Conservation (phyloP, 257 asterid genomes). For the Salvia rosmarinus region DNA sequence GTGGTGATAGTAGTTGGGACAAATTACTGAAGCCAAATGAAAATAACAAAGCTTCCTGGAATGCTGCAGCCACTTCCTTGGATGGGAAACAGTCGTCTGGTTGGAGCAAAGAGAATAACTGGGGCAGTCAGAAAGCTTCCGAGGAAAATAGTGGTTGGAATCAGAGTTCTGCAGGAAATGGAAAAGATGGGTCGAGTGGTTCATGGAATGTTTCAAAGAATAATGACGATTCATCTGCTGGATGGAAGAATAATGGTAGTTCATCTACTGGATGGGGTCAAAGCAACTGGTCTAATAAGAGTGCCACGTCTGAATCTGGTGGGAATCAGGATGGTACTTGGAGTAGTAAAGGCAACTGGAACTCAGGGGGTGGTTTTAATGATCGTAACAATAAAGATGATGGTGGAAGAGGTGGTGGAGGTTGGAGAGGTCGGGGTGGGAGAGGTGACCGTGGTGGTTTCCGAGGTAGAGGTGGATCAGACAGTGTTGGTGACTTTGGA, state of each 20-base stretch:
- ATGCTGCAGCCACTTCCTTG: conserved; percentile 32
- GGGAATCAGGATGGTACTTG: conserved; percentile 56
- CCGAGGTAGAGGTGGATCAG: conserved; percentile 61
- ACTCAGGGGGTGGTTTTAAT: conserved; percentile 54
- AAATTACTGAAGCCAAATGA: conserved; percentile 36
- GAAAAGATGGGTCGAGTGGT: conserved; percentile 35
- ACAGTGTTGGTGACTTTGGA: conserved; percentile 61
- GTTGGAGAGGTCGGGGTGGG: conserved; percentile 66
- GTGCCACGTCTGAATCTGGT: conserved; percentile 45
- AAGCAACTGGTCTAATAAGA: conserved; percentile 60
- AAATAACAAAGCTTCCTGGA: conserved; percentile 41
- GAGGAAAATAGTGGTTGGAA: conserved; percentile 42
- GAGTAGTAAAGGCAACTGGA: conserved; percentile 74
- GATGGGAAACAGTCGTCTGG: conserved; percentile 49
- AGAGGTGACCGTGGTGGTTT: conserved; percentile 60
- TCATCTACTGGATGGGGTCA: conserved; percentile 76
- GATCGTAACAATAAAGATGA: conserved; percentile 50
- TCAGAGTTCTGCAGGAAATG: conserved; percentile 28
- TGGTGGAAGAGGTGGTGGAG: conserved; percentile 74
- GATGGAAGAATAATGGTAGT: conserved; percentile 63
- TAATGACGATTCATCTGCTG: conserved; percentile 55
- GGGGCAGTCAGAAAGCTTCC: conserved; percentile 44
- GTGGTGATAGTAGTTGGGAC: conserved; percentile 45
- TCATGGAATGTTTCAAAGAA: conserved; percentile 43
- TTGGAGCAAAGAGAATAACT: conserved; percentile 42